Conservation (phyloP, 768 basidiomycete species). For the Tephrocybe sp. region DNA sequence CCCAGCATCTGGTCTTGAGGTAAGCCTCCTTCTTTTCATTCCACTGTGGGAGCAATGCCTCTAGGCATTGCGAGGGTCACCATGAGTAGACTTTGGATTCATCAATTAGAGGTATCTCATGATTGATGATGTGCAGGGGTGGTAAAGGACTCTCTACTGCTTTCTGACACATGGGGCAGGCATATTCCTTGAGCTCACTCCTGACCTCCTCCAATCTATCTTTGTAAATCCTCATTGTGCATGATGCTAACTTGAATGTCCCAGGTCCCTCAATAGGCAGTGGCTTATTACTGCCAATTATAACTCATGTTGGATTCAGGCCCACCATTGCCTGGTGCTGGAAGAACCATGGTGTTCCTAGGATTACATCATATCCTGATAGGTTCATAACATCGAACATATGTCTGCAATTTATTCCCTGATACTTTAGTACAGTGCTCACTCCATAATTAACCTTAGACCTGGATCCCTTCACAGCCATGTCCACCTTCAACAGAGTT, state of each 20-base stretch:
- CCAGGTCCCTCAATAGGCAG: constrained; percentile 10
- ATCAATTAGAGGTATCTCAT: constrained; percentile 33
- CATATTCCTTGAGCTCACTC: constrained; percentile 14
- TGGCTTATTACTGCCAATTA: neutral
- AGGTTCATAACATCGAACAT: constrained; percentile 5
- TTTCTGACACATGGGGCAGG: neutral
- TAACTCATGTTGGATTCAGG: neutral
- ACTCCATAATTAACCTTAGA: neutral
- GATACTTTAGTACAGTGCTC: neutral
- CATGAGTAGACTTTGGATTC: constrained; percentile 29
- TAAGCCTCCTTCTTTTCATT: too few species aligned
- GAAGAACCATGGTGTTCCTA: constrained; percentile 35
- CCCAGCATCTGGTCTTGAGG: too few species aligned
- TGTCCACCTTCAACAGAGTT: neutral
- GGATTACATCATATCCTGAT: constrained; percentile 14
- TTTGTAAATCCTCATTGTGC: constrained; percentile 7
- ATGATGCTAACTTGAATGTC: constrained; percentile 9
- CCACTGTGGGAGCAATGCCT: constrained; percentile 31
- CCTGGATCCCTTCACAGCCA: neutral
- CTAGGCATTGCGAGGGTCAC: constrained; percentile 36
- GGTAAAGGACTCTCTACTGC: constrained; percentile 32
- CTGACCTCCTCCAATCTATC: constrained; percentile 13
- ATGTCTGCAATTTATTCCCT: neutral
- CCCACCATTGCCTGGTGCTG: neutral
- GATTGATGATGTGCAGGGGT: constrained; percentile 21